A percentile compares a stretch with the other conserved stretches of the same genome.
Evolutionary conservation across 2,329 filamentous ascomycete genomes (phyloP).

Genomic region (Alternaria rosae): DNA sequence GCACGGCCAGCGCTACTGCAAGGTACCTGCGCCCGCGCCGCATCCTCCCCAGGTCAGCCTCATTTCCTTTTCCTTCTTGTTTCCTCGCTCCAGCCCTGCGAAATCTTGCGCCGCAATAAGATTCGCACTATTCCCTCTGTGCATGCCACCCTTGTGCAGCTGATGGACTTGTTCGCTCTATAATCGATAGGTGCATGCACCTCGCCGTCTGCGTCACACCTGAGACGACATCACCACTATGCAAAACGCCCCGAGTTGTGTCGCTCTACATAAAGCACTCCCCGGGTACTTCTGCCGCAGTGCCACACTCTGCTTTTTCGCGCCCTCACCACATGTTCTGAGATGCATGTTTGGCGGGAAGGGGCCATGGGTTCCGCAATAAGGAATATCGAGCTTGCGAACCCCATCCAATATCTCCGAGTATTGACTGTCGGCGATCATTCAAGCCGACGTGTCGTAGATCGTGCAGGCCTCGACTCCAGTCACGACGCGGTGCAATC

Average conservation of each 20-base stretch:
- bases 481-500: conserved; percentile 7
- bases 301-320: not conserved
- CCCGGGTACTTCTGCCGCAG: not conserved
- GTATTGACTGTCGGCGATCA: conserved; percentile 6
- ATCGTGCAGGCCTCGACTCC: conserved; percentile 11
- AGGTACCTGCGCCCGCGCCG: not conserved
- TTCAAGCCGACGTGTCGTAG: conserved; percentile 6
- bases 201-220: conserved; percentile 14
- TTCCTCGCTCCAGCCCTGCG: not conserved
- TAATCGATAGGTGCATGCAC: conserved; percentile 9
- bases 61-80: not conserved
- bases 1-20: conserved; percentile 9
- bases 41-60: not conserved
- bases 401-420: conserved; percentile 4
- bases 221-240: conserved; percentile 7
- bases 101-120: conserved; percentile 1
- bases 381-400: not conserved
- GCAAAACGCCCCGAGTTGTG: conserved; percentile 5
- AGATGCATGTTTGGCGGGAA: conserved; percentile 1
- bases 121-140: conserved; percentile 1
- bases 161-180: not conserved
- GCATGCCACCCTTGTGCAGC: not conserved
- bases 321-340: not conserved
- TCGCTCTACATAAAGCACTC: not conserved
- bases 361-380: conserved; percentile 7